A percentile compares a stretch with the other conserved stretches of the same genome.
These are phyloP conservation scores for Biscogniauxia mediterranea DNA, from an alignment of 2,329 filamentous ascomycete species.

Conservation along the genomic window DNA sequence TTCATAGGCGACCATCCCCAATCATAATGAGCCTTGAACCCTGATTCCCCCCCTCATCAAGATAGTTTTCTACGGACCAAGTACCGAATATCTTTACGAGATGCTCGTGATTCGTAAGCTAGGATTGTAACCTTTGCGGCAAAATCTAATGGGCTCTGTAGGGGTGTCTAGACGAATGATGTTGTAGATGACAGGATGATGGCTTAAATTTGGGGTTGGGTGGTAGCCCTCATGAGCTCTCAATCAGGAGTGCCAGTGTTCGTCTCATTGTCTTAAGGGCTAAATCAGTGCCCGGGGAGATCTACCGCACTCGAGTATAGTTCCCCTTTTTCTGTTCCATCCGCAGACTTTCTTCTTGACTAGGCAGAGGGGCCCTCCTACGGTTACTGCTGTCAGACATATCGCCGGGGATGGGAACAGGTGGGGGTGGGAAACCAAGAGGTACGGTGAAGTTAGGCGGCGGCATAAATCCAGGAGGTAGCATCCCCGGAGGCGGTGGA, in stretches of 20 bases:
- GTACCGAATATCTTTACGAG: not conserved
- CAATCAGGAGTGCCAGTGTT: not conserved
- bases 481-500: conserved; percentile 52
- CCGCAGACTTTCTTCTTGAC: conserved; percentile 78
- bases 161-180: not conserved
- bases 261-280: not conserved
- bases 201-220: not conserved
- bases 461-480: conserved; percentile 47
- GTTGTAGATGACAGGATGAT: not conserved
- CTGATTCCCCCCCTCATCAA: no score
- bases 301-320: conserved; percentile 53
- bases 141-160: not conserved
- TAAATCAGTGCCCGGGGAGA: no score
- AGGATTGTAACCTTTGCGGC: not conserved
- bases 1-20: no score
- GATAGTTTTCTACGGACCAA: not conserved
- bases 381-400: conserved; percentile 23
- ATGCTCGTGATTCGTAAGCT: not conserved
- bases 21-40: no score
- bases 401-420: conserved; percentile 22
- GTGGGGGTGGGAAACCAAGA: conserved; percentile 32
- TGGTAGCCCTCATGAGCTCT: not conserved
- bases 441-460: conserved; percentile 44
- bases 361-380: conserved; percentile 70
- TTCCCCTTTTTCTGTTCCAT: conserved; percentile 70